Base-by-base conservation (phyloP, 2,329 filamentous ascomycete species). In the Pseudogymnoascus sp. region DNA sequence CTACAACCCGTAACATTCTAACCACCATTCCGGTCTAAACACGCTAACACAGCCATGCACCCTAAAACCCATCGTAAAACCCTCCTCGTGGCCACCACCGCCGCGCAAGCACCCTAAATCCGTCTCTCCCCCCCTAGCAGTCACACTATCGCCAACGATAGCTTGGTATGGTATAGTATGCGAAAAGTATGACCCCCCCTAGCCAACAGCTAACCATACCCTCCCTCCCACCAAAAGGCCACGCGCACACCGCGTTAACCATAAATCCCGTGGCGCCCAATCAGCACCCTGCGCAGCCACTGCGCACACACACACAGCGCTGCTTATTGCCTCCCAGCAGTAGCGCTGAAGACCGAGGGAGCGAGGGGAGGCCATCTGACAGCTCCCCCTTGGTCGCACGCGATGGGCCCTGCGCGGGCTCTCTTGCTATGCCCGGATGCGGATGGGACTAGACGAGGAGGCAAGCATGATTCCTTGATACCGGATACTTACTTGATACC, bases 211-310 rank as follows among this genome's bases (percentile, higher is more conserved):
- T 5, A 21, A 25, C 21, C 5, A 23, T 11, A 21, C 21, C 21
- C 21, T 46, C 21, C 4, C 42, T 1, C 42, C 21, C 42, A 12
- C 10, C 21, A 18, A 46, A 46, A 25, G 42, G 21, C 44, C 44
- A 50, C 44, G 44, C 44, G 44, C 44, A 50, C 44, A 50, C 12
- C 44, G 44, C 44, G 44, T 50, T 50, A 50, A 50, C 44, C 44
- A 50, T 50, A 50, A 50, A 50, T 50, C 44, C 44, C 44, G 44
- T 50, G 44, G 44, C 44, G 44, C 44, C 44, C 44, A 50, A 50
- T 50, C 44, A 50, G 12, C 44, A 50, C 6, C 6, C 6, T 12
- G 16, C 14, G 6, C 11, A n/a, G 5, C 14, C 42, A 25, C 5
- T 21, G 5, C 42, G 18, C 5, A 8, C 28, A 28, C 40, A n/a